Conservation (phyloP, 2,329 filamentous ascomycete species). For the Colletotrichum spinosum region DNA sequence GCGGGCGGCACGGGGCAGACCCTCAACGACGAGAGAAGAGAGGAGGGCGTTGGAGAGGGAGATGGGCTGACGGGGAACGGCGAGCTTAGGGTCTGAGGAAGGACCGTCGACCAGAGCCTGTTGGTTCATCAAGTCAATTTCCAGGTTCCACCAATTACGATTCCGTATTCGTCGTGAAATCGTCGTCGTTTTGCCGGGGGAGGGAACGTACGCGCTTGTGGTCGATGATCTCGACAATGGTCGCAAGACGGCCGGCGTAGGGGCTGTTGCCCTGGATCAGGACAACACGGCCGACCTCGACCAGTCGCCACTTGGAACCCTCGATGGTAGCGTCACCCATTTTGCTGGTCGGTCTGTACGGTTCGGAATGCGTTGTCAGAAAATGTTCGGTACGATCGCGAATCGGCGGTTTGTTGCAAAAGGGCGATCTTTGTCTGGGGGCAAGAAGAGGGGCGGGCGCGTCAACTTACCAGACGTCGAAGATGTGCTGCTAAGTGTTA, state of each 20-base stretch:
- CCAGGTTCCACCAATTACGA: background rate
- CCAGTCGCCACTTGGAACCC: slow-evolving; percentile 90
- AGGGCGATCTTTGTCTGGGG: slow-evolving; percentile 36
- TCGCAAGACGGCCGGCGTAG: slow-evolving; percentile 86
- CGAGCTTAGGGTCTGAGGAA: slow-evolving; percentile 81
- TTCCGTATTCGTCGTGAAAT: background rate
- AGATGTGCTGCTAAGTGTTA: slow-evolving; percentile 37
- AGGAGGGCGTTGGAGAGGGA: slow-evolving; percentile 86
- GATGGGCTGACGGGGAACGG: slow-evolving; percentile 88
- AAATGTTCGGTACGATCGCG: slow-evolving; percentile 22
- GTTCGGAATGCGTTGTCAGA: slow-evolving; percentile 37
- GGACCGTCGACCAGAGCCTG: slow-evolving; percentile 98
- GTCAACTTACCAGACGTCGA: slow-evolving; percentile 38
- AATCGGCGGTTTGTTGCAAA: slow-evolving; percentile 42
- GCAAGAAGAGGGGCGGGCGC: slow-evolving; percentile 34
- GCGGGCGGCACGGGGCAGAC: slow-evolving; percentile 87
- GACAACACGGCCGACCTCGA: slow-evolving; percentile 98
- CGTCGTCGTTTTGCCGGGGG: slow-evolving; percentile 20
- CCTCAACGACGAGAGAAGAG: slow-evolving; percentile 87
- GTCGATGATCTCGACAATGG: slow-evolving; percentile 99
- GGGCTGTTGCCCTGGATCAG: slow-evolving; percentile 85
- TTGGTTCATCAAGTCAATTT: slow-evolving; percentile 27
- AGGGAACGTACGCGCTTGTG: slow-evolving; percentile 95
- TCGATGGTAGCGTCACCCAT: slow-evolving; percentile 88
- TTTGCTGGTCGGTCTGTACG: slow-evolving; percentile 69